Conservation (phyloP, 1,284 basidiomycete genomes). For the Puccinia horiana region DNA sequence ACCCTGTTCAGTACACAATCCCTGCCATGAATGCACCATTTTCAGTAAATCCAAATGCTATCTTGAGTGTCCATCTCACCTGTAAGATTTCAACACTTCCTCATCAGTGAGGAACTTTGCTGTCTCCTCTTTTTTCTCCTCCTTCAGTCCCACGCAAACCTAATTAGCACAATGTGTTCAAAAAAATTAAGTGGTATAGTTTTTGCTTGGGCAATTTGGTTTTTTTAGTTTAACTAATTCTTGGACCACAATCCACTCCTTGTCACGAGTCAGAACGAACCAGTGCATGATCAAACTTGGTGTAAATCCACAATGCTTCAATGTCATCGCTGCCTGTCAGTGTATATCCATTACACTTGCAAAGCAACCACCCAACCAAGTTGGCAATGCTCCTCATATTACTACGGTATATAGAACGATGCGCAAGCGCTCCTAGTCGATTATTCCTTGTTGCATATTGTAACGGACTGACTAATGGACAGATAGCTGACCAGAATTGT, state of each 20-base stretch:
- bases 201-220: neutral
- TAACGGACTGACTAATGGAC: neutral
- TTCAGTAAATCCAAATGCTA: neutral
- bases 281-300: neutral
- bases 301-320: neutral
- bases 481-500: conserved; percentile 2
- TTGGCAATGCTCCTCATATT: neutral
- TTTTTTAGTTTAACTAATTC: neutral
- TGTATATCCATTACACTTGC: neutral
- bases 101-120: neutral
- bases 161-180: neutral
- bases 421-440: neutral
- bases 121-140: neutral
- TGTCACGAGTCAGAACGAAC: neutral
- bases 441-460: neutral
- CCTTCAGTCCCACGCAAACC: neutral
- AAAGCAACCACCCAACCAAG: neutral
- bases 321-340: too few relatives aligned
- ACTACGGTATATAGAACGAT: neutral
- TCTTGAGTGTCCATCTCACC: neutral
- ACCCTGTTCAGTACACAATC: neutral
- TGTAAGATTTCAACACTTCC: neutral
- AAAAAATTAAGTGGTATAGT: neutral
- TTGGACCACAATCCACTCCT: neutral
- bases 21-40: neutral